Conservation (phyloP, 202 grass and related monocot species). For the Saccharum hybrid region DNA sequence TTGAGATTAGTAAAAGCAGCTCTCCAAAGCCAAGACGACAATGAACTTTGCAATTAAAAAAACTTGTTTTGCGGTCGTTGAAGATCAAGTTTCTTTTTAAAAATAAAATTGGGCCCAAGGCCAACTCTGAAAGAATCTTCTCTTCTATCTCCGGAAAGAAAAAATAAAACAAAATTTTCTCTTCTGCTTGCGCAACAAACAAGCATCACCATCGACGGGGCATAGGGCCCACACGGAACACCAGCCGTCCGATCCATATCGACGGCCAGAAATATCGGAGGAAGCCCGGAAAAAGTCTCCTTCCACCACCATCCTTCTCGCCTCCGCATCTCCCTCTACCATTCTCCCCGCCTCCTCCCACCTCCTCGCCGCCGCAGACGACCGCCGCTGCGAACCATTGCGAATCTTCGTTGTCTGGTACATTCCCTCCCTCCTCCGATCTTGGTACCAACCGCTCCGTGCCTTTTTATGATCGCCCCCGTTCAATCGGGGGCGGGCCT, state of each 20-base stretch:
- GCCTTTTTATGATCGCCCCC: not conserved
- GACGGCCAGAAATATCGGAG: conserved; percentile 46
- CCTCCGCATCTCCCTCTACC: conserved; percentile 21
- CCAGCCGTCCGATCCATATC: conserved; percentile 46
- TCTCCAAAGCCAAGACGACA: not conserved
- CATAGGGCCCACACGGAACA: not conserved
- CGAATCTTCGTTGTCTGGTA: conserved; percentile 45
- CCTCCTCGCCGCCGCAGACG: conserved; percentile 14
- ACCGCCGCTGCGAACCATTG: conserved; percentile 17
- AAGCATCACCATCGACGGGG: not conserved
- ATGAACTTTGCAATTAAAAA: not conserved
- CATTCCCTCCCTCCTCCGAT: conserved; percentile 8
- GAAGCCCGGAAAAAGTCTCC: conserved; percentile 33
- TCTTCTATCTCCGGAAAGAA: not conserved
- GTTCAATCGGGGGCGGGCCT: not conserved
- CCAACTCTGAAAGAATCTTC: conserved; percentile 24
- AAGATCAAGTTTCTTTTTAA: not conserved
- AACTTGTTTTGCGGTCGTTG: not conserved
- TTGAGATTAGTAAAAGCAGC: not conserved
- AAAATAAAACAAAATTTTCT: not conserved
- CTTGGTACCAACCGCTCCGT: not conserved
- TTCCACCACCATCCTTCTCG: not conserved
- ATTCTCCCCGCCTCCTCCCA: not conserved
- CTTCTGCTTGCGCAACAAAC: conserved; percentile 35
- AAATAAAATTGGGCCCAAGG: not conserved